These are phyloP conservation scores for Madurella fahalii DNA, from an alignment of 2,329 filamentous ascomycete species.

Conservation along the genomic window DNA sequence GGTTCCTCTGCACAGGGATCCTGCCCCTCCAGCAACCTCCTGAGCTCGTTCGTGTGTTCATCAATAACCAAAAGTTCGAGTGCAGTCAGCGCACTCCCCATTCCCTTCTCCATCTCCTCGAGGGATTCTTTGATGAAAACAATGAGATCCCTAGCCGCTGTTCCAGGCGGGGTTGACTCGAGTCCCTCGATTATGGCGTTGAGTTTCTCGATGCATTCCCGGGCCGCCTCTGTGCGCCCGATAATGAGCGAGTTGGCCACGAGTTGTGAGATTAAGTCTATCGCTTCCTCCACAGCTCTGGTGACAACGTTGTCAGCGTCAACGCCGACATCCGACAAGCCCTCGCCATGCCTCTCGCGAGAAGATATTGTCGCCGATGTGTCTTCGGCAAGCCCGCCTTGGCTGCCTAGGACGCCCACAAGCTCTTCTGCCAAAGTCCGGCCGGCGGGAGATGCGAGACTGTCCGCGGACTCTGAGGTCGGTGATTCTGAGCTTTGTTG, in stretches of 20 bases:
- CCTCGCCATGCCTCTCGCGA: too few species aligned
- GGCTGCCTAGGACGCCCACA: not conserved
- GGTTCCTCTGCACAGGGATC: not conserved
- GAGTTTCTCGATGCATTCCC: not conserved
- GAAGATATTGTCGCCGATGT: too few species aligned
- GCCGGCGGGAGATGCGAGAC: too few species aligned
- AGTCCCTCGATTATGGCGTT: not conserved
- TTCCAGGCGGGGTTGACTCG: too few species aligned
- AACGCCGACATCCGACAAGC: not conserved
- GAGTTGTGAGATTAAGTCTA: not conserved
- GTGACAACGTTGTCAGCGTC: not conserved
- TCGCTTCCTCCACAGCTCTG: not conserved
- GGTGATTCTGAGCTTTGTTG: not conserved
- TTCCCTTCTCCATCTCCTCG: not conserved
- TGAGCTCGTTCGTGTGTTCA: not conserved
- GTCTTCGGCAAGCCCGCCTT: too few species aligned
- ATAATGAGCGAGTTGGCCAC: not conserved
- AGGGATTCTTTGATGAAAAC: not conserved
- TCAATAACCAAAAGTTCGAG: not conserved
- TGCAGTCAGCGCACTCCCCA: not conserved
- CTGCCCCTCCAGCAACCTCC: not conserved
- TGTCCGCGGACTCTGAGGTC: not conserved
- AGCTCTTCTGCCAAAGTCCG: not conserved
- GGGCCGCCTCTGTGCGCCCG: not conserved
- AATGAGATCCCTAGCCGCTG: too few species aligned